A percentile compares a stretch with the other conserved stretches of the same genome.
Conservation (phyloP, 768 basidiomycete species). For the Hemileccinum impolitum region DNA sequence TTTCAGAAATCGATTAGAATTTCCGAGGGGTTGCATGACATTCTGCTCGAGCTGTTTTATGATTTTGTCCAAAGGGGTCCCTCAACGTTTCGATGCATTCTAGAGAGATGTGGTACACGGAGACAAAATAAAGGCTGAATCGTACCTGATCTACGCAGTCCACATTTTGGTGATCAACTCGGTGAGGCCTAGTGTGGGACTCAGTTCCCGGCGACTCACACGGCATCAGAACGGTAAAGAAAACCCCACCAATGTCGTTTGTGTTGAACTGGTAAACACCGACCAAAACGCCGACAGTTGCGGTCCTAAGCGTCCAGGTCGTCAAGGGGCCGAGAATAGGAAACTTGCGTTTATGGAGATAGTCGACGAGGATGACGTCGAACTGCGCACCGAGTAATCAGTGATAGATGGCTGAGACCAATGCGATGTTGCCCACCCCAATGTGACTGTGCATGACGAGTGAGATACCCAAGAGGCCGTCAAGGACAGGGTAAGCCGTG, state of each 20-base stretch:
- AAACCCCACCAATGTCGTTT: conserved; percentile 85
- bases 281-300: conserved; percentile 78
- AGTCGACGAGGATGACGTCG: conserved; percentile 77
- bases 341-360: conserved; percentile 91
- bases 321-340: conserved; percentile 66
- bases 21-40: no score
- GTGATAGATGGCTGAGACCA: neutral
- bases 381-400: conserved; percentile 45
- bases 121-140: no score
- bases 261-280: conserved; percentile 99
- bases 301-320: conserved; percentile 74
- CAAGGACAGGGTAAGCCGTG: conserved; percentile 79
- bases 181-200: conserved; percentile 60
- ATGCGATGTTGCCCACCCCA: conserved; percentile 52
- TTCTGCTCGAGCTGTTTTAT: no score
- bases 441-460: conserved; percentile 96
- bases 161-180: conserved; percentile 82
- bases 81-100: no score
- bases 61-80: no score
- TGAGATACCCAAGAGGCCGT: conserved; percentile 83
- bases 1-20: no score
- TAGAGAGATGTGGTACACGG: no score
- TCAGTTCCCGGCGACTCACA: neutral
- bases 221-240: neutral
- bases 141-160: conserved; percentile 75